phyloP scores from a whole-genome alignment of 2,329 filamentous ascomycete genomes.

The Penicillium verrucosum region DNA sequence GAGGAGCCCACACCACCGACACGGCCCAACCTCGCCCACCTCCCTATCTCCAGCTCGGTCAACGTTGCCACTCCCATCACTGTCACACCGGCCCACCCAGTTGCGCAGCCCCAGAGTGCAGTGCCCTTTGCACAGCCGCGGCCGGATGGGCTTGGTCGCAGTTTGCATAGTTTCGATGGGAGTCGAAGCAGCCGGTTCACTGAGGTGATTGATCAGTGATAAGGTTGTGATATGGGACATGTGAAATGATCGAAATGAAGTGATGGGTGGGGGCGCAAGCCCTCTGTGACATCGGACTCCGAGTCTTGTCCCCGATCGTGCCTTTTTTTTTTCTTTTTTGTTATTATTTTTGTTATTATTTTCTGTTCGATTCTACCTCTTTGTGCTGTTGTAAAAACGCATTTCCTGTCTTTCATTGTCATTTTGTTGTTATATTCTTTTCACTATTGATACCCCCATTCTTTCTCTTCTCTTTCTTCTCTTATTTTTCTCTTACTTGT shows the following conservation, averaged over 20 bases:
- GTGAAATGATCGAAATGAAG: constrained; percentile 21
- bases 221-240: constrained; percentile 12
- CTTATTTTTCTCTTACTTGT: neutral
- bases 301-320: neutral
- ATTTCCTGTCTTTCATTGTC: constrained; percentile 7
- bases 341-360: neutral
- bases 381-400: neutral
- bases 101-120: constrained; percentile 27
- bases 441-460: constrained; percentile 15
- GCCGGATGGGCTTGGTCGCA: constrained; percentile 43
- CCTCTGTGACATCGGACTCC: neutral
- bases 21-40: constrained; percentile 44
- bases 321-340: neutral
- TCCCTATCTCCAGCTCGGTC: constrained; percentile 40
- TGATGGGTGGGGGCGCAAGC: constrained; percentile 1
- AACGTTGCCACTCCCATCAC: constrained; percentile 24
- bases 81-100: constrained; percentile 25
- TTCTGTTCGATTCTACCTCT: neutral
- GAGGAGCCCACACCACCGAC: constrained; percentile 35
- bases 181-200: constrained; percentile 47
- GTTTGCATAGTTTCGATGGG: constrained; percentile 42
- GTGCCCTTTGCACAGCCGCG: constrained; percentile 26
- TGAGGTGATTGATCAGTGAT: constrained; percentile 34
- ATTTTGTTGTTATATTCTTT: constrained; percentile 11
- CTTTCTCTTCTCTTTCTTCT: constrained; percentile 6